Evolutionary conservation across 1,284 basidiomycete species (phyloP), one percentile per base, ranked within the genome.

Genomic region (Ceratobasidium sp.): DNA sequence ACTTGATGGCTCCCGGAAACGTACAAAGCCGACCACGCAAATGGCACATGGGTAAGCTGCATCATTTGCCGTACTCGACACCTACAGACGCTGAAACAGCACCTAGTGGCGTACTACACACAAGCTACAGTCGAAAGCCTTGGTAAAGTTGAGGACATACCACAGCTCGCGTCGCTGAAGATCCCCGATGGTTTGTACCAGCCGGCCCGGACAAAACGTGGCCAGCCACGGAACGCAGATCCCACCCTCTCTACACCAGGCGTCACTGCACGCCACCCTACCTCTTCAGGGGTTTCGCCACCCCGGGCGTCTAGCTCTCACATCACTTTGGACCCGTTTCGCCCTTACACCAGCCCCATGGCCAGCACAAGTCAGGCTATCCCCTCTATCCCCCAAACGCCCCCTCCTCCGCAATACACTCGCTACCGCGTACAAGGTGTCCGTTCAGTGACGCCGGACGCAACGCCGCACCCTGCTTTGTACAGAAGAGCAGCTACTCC

Each of bases 41-140:
- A 43, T 70, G 66, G 66, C 66, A 70, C 30, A 70, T 70, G 66
- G 66, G 66, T 70, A 30, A 58, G 66, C 21, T 28, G 5, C 54
- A 32, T 58, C 54, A n/a, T n/a, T n/a, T n/a, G n/a, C n/a, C n/a
- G n/a, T n/a, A n/a, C n/a, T n/a, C n/a, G n/a, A n/a, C n/a, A n/a
- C n/a, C n/a, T n/a, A n/a, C n/a, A n/a, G n/a, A 54, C 32, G 64
- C 52, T 69, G 46, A 69, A 4, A 26, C 14, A 23, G 5, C 35
- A 16, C 23, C 41, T 26, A 69, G 64, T 69, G 50, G 64, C 64
- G 11, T 69, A 69, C 50, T 69, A 69, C 52, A 54, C 35, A 14
- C 64, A 69, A 26, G 21, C 49, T 14, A 69, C 64, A 13, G 64
- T 69, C 32, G 64, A 54, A 26, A 54, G 52, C 4, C 43, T 69